These are phyloP conservation scores for Moesziomyces antarcticus DNA, from an alignment of 1,284 basidiomycete genomes.

Conservation along the genomic window DNA sequence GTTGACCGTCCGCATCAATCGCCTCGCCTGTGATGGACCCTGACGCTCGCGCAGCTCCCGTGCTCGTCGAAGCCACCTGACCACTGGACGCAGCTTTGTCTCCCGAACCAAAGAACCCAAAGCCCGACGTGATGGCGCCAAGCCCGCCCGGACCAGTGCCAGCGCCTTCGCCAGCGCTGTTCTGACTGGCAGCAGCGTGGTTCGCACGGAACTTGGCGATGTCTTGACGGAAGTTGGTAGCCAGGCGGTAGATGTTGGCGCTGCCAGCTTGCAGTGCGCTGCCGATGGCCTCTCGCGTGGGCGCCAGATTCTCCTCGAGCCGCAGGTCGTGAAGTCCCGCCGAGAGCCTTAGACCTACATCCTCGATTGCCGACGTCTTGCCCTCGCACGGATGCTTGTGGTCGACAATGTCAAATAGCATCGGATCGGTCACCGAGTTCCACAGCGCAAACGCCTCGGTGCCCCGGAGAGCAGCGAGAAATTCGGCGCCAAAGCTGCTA, in stretches of 20 bases:
- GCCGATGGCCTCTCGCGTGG: slow-evolving; percentile 62
- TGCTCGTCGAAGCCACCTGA: background rate
- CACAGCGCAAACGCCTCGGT: slow-evolving; percentile 57
- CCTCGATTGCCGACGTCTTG: slow-evolving; percentile 61
- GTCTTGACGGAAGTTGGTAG: slow-evolving; percentile 59
- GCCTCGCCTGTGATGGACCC: slow-evolving; percentile 52
- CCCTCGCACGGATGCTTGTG: slow-evolving; percentile 65
- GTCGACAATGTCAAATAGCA: slow-evolving; percentile 64
- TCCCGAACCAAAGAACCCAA: slow-evolving; percentile 29
- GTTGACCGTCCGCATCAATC: slow-evolving; percentile 44
- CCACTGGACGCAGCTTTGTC: slow-evolving; percentile 7
- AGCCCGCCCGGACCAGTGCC: slow-evolving; percentile 9
- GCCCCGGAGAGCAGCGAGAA: slow-evolving; percentile 51
- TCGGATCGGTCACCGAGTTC: slow-evolving; percentile 58
- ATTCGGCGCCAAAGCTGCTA: slow-evolving; percentile 58
- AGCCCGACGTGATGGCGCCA: slow-evolving; percentile 21
- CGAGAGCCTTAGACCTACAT: slow-evolving; percentile 61
- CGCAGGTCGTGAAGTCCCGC: slow-evolving; percentile 63
- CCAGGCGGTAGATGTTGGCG: slow-evolving; percentile 56
- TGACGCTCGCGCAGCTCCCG: slow-evolving; percentile 11
- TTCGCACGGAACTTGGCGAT: slow-evolving; percentile 50
- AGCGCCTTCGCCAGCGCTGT: slow-evolving; percentile 7
- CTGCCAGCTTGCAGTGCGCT: slow-evolving; percentile 59
- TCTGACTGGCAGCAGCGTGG: slow-evolving; percentile 24
- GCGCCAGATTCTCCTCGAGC: slow-evolving; percentile 64